Percentiles rank a stretch among this genome's conserved stretches.
phyloP scores from a whole-genome alignment of 305 asterid genomes.

The Fraxinus floribunda region DNA sequence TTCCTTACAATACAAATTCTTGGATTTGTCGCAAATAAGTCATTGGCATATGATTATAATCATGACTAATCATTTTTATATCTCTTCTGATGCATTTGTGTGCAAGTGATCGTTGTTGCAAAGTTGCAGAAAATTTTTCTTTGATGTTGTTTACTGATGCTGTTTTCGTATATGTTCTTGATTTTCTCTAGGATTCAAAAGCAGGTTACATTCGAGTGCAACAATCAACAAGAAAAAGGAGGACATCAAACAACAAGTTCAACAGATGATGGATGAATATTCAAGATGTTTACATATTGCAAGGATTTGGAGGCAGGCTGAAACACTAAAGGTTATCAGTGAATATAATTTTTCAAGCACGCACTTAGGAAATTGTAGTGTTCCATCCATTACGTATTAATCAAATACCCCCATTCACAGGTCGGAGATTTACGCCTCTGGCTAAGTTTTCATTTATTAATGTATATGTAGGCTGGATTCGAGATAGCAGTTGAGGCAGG shows the following conservation, averaged over 20 bases:
- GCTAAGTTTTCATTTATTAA: neutral
- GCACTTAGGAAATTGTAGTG: neutral
- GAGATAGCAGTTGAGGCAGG: slow-evolving; percentile 49
- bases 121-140: neutral
- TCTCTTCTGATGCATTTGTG: neutral
- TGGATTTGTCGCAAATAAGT: neutral
- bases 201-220: slow-evolving; percentile 44
- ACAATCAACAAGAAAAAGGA: slow-evolving; percentile 38
- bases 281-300: slow-evolving; percentile 22
- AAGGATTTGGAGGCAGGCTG: slow-evolving; percentile 30
- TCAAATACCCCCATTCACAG: neutral
- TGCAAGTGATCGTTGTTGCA: neutral
- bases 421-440: neutral
- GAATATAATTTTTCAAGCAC: neutral
- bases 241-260: slow-evolving; percentile 32
- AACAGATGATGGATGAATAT: slow-evolving; percentile 26
- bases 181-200: slow-evolving; percentile 25
- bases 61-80: neutral
- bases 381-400: neutral
- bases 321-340: slow-evolving; percentile 35
- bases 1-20: neutral
- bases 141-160: neutral
- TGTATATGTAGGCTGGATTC: slow-evolving; percentile 38
- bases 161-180: neutral
- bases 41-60: neutral